Conservation (phyloP, 495 filamentous ascomycete genomes). For the Neurospora sp. region DNA sequence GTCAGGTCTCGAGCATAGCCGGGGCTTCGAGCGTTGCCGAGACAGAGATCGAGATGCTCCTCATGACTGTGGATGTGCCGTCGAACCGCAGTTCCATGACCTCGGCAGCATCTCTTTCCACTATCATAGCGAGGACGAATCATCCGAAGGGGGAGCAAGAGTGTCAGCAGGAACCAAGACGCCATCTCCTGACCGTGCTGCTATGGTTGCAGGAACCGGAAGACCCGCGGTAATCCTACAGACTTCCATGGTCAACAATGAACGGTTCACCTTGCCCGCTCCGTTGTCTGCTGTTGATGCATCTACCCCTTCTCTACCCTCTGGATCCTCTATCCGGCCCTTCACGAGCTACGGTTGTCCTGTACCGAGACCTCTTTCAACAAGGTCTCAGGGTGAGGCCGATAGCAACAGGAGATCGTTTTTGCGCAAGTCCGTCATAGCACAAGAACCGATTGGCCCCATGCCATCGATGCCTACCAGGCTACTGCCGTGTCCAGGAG, state of each 20-base stretch:
- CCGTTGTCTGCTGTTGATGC: background rate
- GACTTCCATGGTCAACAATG: background rate
- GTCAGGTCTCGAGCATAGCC: conserved; percentile 11
- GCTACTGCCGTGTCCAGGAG: conserved; percentile 5
- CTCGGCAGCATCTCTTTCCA: conserved; percentile 27
- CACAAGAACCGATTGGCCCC: background rate
- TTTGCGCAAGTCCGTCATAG: background rate
- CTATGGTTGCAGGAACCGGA: background rate
- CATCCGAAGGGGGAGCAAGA: conserved; percentile 8
- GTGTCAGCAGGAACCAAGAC: background rate
- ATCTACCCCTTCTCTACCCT: background rate
- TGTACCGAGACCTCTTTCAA: background rate
- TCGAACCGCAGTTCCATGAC: conserved; percentile 27
- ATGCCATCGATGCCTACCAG: background rate
- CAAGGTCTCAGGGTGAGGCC: background rate
- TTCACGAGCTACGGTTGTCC: background rate
- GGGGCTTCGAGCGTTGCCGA: background rate
- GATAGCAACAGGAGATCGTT: background rate
- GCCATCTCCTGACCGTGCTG: background rate
- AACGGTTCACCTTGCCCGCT: background rate
- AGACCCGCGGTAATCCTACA: background rate
- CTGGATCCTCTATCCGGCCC: background rate
- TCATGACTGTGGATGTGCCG: background rate
- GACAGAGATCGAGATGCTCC: background rate
- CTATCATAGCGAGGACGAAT: conserved; percentile 36